phyloP scores from a whole-genome alignment of 1,139 yeast genomes.

The Nematodospora anomalae region DNA sequence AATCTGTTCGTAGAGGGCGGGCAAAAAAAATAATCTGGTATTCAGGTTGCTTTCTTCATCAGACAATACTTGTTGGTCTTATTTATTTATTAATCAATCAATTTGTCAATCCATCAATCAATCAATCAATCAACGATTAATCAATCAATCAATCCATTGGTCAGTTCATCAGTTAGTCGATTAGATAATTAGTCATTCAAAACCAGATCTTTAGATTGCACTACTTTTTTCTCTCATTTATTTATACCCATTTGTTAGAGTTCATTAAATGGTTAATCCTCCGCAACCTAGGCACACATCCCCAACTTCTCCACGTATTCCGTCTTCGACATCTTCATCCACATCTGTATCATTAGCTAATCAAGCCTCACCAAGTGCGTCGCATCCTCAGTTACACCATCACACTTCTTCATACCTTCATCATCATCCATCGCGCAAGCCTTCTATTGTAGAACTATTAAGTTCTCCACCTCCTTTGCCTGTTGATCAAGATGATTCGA shows the following conservation, averaged over 20 bases:
- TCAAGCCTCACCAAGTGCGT: slow-evolving; percentile 9
- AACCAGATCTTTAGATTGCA: too few species aligned
- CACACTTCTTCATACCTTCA: slow-evolving; percentile 7
- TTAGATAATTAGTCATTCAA: too few species aligned
- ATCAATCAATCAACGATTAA: too few species aligned
- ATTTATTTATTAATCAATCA: too few species aligned
- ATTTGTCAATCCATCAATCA: too few species aligned
- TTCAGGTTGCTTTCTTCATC: too few species aligned
- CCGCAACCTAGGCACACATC: slow-evolving; percentile 15
- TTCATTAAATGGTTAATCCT: slow-evolving; percentile 11
- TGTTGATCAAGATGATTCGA: slow-evolving; percentile 29
- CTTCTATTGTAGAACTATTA: slow-evolving; percentile 79
- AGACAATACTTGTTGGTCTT: too few species aligned
- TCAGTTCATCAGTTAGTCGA: too few species aligned
- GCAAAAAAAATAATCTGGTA: too few species aligned
- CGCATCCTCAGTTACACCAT: slow-evolving; percentile 11
- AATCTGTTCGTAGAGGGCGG: too few species aligned
- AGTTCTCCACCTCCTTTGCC: slow-evolving; percentile 81
- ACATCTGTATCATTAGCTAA: slow-evolving; percentile 1
- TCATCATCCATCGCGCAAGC: slow-evolving; percentile 46
- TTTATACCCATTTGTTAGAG: not conserved
- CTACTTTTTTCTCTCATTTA: too few species aligned
- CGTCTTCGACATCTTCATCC: slow-evolving; percentile 6
- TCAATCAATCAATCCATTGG: too few species aligned
- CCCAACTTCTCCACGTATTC: slow-evolving; percentile 11